These are phyloP conservation scores for Chaetomiaceae sp. DNA, from an alignment of 2,329 filamentous ascomycete genomes.

Conservation along the genomic window DNA sequence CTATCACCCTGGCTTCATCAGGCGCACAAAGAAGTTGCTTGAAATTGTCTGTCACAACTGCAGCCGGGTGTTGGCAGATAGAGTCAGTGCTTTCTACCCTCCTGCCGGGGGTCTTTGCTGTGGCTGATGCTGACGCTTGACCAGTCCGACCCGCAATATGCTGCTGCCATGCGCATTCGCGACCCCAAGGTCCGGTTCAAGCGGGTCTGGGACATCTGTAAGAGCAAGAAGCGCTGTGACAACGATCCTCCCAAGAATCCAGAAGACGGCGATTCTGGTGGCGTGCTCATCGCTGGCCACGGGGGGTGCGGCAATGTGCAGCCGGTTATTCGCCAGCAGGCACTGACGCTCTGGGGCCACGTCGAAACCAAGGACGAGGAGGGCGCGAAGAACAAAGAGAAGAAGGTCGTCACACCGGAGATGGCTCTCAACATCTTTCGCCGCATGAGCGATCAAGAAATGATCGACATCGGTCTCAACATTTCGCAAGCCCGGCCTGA, in stretches of 20 bases:
- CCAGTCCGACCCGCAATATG: constrained; percentile 79
- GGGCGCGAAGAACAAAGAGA: constrained; percentile 66
- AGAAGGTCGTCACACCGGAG: constrained; percentile 74
- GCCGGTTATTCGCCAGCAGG: constrained; percentile 80
- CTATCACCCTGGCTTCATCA: constrained; percentile 92
- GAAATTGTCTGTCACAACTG: constrained; percentile 99
- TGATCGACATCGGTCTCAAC: constrained; percentile 84
- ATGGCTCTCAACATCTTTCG: constrained; percentile 82
- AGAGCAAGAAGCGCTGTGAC: constrained; percentile 79
- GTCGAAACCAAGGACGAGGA: constrained; percentile 75
- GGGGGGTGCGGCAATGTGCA: constrained; percentile 91
- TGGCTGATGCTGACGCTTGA: constrained; percentile 56
- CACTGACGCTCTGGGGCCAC: constrained; percentile 72
- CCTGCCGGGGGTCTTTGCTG: constrained; percentile 43
- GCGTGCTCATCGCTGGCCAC: constrained; percentile 56
- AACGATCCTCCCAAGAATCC: constrained; percentile 64
- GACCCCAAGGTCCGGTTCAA: constrained; percentile 95
- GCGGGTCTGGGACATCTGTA: constrained; percentile 84
- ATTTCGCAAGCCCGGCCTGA: constrained; percentile 92
- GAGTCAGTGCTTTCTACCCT: constrained; percentile 67
- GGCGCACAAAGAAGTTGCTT: constrained; percentile 98
- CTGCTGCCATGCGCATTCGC: constrained; percentile 72
- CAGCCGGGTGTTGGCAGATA: constrained; percentile 94
- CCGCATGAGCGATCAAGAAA: constrained; percentile 73
- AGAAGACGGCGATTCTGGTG: constrained; percentile 60